phyloP scores from a whole-genome alignment of 202 grass and related monocot genomes.

The Bolboschoenoplectus hybrid region DNA sequence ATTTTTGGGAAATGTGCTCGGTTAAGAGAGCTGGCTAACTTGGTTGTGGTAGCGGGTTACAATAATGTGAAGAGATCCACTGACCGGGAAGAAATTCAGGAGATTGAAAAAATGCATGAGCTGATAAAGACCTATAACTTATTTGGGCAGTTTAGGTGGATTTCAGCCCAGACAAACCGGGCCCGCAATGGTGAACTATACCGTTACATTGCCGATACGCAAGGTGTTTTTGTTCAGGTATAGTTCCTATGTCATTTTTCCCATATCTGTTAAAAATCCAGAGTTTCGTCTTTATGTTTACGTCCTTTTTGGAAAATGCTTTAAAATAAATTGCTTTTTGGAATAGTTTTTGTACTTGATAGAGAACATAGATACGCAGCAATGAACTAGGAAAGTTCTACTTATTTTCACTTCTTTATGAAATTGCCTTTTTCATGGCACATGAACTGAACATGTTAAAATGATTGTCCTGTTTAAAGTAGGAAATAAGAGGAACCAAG shows the following conservation, averaged over 20 bases:
- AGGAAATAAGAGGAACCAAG: background rate
- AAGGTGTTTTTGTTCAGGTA: slow-evolving; percentile 95
- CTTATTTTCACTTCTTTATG: background rate
- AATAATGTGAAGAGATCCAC: slow-evolving; percentile 77
- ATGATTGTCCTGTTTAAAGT: background rate
- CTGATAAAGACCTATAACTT: slow-evolving; percentile 75
- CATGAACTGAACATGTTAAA: background rate
- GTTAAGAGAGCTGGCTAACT: slow-evolving; percentile 80
- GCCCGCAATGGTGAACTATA: slow-evolving; percentile 88
- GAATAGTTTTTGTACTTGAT: background rate
- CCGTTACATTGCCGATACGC: slow-evolving; percentile 89
- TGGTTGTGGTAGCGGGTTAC: slow-evolving; percentile 88
- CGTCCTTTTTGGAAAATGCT: background rate
- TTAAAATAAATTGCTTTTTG: too few relatives aligned
- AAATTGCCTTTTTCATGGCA: background rate
- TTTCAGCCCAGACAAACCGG: slow-evolving; percentile 88
- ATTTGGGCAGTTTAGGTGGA: slow-evolving; percentile 96
- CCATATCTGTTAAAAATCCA: background rate
- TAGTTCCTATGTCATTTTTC: background rate
- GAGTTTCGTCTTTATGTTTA: background rate
- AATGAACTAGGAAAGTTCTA: background rate
- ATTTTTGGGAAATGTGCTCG: slow-evolving; percentile 62
- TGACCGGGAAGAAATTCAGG: slow-evolving; percentile 88
- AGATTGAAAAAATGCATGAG: slow-evolving; percentile 98
- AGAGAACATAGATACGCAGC: background rate